Conservation (phyloP, 306 rosid species). For the Prosopis cineraria region DNA sequence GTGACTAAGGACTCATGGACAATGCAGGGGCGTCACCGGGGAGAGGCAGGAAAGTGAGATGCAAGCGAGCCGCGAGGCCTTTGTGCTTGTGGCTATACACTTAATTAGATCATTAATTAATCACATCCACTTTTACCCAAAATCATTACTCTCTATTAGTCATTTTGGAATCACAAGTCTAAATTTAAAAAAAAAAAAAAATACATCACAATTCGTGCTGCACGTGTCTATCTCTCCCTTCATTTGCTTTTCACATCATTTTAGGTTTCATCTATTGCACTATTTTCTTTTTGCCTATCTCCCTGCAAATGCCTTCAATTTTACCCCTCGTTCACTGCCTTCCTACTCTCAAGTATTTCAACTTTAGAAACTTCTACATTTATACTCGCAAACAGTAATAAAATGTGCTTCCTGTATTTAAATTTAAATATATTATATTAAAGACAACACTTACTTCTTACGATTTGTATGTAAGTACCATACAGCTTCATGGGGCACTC, state of each 20-base stretch:
- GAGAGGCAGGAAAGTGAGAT: conserved; percentile 13
- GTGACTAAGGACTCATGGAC: too few species aligned
- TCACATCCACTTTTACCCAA: conserved; percentile 26
- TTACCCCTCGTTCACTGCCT: neutral
- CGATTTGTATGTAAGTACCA: too few species aligned
- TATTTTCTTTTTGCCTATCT: neutral
- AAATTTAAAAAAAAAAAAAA: too few species aligned
- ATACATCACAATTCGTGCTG: conserved; percentile 29
- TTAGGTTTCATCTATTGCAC: neutral
- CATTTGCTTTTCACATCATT: neutral
- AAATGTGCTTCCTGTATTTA: too few species aligned
- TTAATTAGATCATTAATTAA: neutral
- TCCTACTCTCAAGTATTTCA: neutral
- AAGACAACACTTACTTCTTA: too few species aligned
- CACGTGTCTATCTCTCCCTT: conserved; percentile 32
- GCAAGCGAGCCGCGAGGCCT: neutral
- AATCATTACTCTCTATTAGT: conserved; percentile 23
- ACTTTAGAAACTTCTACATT: neutral
- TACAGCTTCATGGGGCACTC: too few species aligned
- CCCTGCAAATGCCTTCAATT: neutral
- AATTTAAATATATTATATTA: too few species aligned
- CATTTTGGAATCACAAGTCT: conserved; percentile 37
- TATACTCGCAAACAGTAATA: neutral
- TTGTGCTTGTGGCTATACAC: neutral
- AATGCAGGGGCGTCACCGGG: conserved; percentile 3